Evolutionary conservation across 148 eudicot genomes (phyloP), one percentile per base, ranked within the genome.

Genomic region (Chenopodium berlandieri): DNA sequence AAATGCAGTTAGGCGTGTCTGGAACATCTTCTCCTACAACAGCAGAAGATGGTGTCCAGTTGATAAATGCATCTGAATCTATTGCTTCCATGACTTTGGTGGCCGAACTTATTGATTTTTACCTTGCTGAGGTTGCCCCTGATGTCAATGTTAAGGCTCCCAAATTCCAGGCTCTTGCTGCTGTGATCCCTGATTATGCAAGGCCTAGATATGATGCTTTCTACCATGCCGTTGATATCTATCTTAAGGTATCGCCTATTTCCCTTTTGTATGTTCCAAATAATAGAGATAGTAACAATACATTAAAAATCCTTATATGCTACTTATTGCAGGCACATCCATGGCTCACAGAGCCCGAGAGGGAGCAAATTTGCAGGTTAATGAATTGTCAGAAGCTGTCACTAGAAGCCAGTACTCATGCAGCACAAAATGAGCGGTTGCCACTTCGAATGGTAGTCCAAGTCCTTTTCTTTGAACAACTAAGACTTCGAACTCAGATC

Each of bases 321-420:
- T 65, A 32, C 16, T 3, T 60, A 4, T 85, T 82, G 50, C 83
- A 92, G 96, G 90, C 92, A 72, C 96, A 92, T 87, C 91, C 92
- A 75, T 91, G 92, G 92, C 84, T 92, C 48, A 89, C 92, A 27
- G 94, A 92, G 75, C 50, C 88, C 0, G 96, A 92, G 84, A 80
- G 94, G 76, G 96, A 92, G 79, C 94, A 92, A 78, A 87, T 92
- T 12, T 89, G 96, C 79, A 86, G 92, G 73, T 84, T 92, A 27
- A 91, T 92, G 92, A 92, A 91, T 71, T 91, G 93, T 75, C 96
- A 92, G 71, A 92, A 92, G 75, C 92, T 92, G 25, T 92, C 96
- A 31, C 56, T 92, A 54, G 96, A 92, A 67, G 96, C 92, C 9
- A 91, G 96, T 86, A 89, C 91, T 17, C 96, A 92, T 40, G 96